phyloP scores from a whole-genome alignment of 2,329 filamentous ascomycete species.

The Chaetomiaceae sp. region DNA sequence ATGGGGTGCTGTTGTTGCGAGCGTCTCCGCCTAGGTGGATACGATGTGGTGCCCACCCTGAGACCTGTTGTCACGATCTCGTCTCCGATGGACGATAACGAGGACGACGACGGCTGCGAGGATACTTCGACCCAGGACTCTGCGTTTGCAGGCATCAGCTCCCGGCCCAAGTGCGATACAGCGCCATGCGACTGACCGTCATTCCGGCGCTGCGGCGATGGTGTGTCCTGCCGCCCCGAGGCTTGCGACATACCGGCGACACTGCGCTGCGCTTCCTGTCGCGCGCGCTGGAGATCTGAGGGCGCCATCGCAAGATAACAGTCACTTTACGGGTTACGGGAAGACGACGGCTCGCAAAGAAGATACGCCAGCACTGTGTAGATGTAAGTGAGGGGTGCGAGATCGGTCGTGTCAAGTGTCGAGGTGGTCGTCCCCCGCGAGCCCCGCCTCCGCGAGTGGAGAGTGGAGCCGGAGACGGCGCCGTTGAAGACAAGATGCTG shows the following conservation, averaged over 20 bases:
- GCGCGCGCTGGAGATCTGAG: slow-evolving; percentile 20
- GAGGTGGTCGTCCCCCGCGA: slow-evolving; percentile 2
- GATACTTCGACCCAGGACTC: slow-evolving; percentile 97
- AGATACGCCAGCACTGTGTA: not conserved
- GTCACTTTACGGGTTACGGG: not conserved
- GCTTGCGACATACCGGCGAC: slow-evolving; percentile 15
- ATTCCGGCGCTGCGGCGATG: slow-evolving; percentile 29
- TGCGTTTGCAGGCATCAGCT: slow-evolving; percentile 35
- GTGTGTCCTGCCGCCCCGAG: slow-evolving; percentile 18
- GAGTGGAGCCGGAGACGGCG: slow-evolving; percentile 2
- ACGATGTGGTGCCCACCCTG: slow-evolving; percentile 63
- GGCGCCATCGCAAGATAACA: slow-evolving; percentile 9
- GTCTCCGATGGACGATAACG: slow-evolving; percentile 77
- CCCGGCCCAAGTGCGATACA: not conserved
- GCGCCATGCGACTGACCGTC: slow-evolving; percentile 31
- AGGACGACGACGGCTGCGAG: slow-evolving; percentile 90
- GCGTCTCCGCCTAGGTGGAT: slow-evolving; percentile 56
- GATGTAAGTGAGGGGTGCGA: not conserved
- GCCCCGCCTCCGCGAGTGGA: slow-evolving; percentile 19
- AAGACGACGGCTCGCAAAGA: not conserved
- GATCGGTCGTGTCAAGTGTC: not conserved
- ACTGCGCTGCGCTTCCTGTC: slow-evolving; percentile 18
- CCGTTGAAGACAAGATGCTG: slow-evolving; percentile 6
- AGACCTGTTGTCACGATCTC: slow-evolving; percentile 90
- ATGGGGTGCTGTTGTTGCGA: slow-evolving; percentile 38